Conservation (phyloP, 805 yeast genomes). For the Maudiozyma saulgeensis region DNA sequence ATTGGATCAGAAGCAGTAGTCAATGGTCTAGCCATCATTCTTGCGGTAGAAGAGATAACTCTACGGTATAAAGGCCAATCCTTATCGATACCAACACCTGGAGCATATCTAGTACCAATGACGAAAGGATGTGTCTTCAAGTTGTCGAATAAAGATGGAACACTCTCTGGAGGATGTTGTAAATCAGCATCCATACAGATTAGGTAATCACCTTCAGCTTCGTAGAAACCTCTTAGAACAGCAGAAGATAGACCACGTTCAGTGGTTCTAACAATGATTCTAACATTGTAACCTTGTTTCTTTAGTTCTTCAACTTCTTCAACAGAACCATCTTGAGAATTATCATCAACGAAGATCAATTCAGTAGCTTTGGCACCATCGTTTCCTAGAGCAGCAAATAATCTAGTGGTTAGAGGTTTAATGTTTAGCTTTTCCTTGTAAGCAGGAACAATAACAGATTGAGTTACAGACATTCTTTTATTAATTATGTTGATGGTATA, state of each 20-base stretch:
- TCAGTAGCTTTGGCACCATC: conserved; percentile 35
- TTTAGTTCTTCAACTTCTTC: conserved; percentile 40
- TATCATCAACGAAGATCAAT: conserved; percentile 43
- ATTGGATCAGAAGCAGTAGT: conserved; percentile 46
- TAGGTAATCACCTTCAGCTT: conserved; percentile 38
- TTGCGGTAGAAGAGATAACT: conserved; percentile 40
- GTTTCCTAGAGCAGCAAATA: conserved; percentile 40
- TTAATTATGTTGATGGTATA: background rate
- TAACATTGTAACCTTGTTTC: conserved; percentile 39
- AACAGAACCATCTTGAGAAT: conserved; percentile 43
- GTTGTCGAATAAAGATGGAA: conserved; percentile 35
- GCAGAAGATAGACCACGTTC: conserved; percentile 45
- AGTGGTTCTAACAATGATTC: conserved; percentile 40
- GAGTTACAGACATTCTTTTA: conserved; percentile 28
- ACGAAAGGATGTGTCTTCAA: conserved; percentile 36
- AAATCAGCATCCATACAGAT: conserved; percentile 47
- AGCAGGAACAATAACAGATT: conserved; percentile 41
- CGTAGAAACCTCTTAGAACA: conserved; percentile 39
- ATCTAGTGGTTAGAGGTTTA: conserved; percentile 39
- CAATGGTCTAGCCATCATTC: conserved; percentile 40
- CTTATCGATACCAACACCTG: conserved; percentile 45
- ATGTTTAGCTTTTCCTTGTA: conserved; percentile 42
- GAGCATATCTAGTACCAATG: conserved; percentile 45
- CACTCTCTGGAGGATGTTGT: conserved; percentile 45
- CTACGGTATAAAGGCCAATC: conserved; percentile 46